Percentiles rank a stretch among this genome's conserved stretches.
Evolutionary conservation across 192 early-diverging fungal species (phyloP).

Genomic region (Phlyctochytrium planicorne): DNA sequence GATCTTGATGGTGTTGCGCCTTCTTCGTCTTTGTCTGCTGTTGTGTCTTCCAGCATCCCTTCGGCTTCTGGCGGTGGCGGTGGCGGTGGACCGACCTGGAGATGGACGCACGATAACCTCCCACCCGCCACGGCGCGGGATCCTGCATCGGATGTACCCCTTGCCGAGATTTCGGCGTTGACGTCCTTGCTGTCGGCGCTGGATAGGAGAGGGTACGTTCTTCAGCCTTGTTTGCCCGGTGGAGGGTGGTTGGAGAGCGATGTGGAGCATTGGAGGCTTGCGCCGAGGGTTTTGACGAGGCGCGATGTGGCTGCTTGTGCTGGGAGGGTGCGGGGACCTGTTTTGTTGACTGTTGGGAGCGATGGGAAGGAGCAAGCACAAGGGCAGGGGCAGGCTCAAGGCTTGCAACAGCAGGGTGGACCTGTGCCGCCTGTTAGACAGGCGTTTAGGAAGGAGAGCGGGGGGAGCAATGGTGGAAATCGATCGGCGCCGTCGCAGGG

Average conservation of each 20-base stretch:
- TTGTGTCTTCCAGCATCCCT: too few species aligned
- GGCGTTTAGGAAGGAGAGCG: not conserved
- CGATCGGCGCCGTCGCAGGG: not conserved
- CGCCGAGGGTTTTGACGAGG: not conserved
- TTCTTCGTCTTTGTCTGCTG: too few species aligned
- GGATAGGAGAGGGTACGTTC: not conserved
- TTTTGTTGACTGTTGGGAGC: not conserved
- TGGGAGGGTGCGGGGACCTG: not conserved
- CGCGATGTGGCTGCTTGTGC: not conserved
- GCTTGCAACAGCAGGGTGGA: too few species aligned
- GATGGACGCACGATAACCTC: not conserved
- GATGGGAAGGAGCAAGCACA: not conserved
- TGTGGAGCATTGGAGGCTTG: not conserved
- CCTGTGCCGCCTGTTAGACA: not conserved
- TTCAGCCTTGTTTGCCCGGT: not conserved
- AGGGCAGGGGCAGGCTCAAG: not conserved
- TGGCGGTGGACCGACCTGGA: not conserved
- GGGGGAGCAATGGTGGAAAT: not conserved
- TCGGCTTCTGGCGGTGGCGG: not conserved
- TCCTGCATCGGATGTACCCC: not conserved
- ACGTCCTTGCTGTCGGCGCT: not conserved
- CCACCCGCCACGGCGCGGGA: not conserved
- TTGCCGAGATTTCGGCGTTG: not conserved
- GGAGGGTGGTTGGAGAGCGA: not conserved
- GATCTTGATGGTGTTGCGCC: too few species aligned